phyloP scores from a whole-genome alignment of 2,329 filamentous ascomycete genomes.

The Penicillium sp. region DNA sequence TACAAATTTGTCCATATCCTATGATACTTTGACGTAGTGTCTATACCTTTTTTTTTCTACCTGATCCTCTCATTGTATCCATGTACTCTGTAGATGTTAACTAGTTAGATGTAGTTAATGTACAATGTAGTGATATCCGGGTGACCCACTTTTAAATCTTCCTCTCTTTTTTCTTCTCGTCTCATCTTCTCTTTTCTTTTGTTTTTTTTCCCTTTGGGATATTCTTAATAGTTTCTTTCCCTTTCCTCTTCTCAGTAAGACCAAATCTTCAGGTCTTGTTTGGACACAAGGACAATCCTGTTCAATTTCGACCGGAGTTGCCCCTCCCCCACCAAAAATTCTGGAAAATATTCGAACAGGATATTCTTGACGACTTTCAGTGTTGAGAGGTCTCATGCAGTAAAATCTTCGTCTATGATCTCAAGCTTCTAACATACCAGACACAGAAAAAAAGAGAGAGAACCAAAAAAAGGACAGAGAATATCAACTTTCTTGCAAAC shows the following conservation, averaged over 20 bases:
- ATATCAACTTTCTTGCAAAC: not conserved
- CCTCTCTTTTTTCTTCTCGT: not conserved
- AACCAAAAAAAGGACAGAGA: not conserved
- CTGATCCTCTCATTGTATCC: no score
- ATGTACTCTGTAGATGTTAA: no score
- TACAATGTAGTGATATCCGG: not conserved
- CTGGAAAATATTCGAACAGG: not conserved
- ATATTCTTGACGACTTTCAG: not conserved
- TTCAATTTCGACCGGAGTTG: not conserved
- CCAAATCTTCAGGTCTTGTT: not conserved
- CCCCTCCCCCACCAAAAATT: conserved; percentile 7
- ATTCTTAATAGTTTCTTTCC: not conserved
- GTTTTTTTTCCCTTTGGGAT: not conserved
- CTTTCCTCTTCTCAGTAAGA: not conserved
- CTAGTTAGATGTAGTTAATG: no score
- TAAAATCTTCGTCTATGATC: not conserved
- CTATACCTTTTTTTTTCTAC: not conserved
- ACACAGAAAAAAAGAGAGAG: not conserved
- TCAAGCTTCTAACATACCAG: not conserved
- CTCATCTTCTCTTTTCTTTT: not conserved
- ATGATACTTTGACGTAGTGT: conserved; percentile 6
- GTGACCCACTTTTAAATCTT: not conserved
- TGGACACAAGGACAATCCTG: not conserved
- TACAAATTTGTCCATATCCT: conserved; percentile 25
- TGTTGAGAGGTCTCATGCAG: not conserved